Percentiles rank a stretch among this genome's conserved stretches.
phyloP scores from a whole-genome alignment of 495 filamentous ascomycete genomes.

The Aspergillus diversus region DNA sequence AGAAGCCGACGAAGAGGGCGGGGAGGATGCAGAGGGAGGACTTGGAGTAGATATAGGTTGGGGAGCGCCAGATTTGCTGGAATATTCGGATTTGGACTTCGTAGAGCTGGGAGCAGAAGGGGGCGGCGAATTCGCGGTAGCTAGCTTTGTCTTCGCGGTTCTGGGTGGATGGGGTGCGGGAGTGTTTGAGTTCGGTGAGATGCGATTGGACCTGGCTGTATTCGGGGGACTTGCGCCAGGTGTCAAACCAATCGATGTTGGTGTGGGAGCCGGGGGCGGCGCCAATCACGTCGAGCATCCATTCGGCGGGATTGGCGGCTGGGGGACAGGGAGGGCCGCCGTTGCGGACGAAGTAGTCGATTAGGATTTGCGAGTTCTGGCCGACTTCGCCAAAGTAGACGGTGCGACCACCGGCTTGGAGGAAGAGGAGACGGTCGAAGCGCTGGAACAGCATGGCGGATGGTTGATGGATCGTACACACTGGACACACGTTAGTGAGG shows the following conservation, averaged over 20 bases:
- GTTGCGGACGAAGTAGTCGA: constrained; percentile 76
- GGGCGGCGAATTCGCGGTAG: constrained; percentile 46
- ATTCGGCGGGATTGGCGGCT: constrained; percentile 82
- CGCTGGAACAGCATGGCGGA: constrained; percentile 87
- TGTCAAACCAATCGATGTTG: constrained; percentile 75
- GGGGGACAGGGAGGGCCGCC: constrained; percentile 69
- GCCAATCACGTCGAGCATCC: constrained; percentile 91
- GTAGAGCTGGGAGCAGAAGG: constrained; percentile 44
- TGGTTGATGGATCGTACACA: constrained; percentile 94
- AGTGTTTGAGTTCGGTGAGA: constrained; percentile 60
- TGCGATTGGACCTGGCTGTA: constrained; percentile 62
- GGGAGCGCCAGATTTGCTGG: constrained; percentile 55
- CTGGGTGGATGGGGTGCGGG: not conserved
- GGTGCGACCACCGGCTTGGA: constrained; percentile 73
- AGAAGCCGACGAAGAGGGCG: constrained; percentile 66
- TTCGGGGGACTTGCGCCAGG: constrained; percentile 74
- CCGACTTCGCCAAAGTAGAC: constrained; percentile 89
- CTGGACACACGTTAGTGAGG: too few species aligned
- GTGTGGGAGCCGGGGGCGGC: constrained; percentile 76
- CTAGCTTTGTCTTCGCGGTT: constrained; percentile 17
- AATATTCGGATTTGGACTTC: constrained; percentile 41
- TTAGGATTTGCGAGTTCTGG: constrained; percentile 69
- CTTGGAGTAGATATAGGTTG: constrained; percentile 56
- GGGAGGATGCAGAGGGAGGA: constrained; percentile 38
- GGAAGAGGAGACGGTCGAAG: constrained; percentile 84